Evolutionary conservation across 345 rosid species (phyloP), one percentile per base, ranked within the genome.

Genomic region (Salix dunnii): DNA sequence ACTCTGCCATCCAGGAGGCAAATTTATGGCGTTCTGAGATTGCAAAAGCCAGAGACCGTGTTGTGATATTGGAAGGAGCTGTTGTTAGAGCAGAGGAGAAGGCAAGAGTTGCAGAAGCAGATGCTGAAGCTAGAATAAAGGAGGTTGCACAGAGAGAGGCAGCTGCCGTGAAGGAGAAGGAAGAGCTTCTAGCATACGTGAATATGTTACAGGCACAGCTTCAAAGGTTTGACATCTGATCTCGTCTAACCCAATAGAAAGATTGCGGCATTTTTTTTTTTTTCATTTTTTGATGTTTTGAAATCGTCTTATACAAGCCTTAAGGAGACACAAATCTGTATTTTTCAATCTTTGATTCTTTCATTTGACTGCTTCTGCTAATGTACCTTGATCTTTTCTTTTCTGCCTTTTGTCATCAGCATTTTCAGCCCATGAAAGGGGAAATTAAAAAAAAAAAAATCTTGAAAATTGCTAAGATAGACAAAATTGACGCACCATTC

Each of bases 11-110:
- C 79, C 90, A 90, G 80, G 98, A 96, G 82, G 97, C 97, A 71
- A 93, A 92, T 77, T 76, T 96, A 82, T 96, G 99, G 99, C 97
- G 99, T 75, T 84, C 93, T 68, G 97, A 96, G 88, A 93, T 96
- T 81, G 97, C 85, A 72, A 96, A 94, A 89, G 98, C 99, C 77
- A 89, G 97, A 84, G 99, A 96, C 70, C 94, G 85, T 81, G 97
- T 76, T 31, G 94, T 94, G 55, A 91, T 94, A 83, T 83, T 92
- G 77, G 99, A 96, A 84, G 99, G 91, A 75, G 97, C 97, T 63
- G 94, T 89, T 73, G 84, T 90, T 42, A 84, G 98, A 84, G 97
- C 96, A 30, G 99, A 94, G 83, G 99, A 96, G 87, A 94, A 88
- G 88, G 97, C 78, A 48, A 90, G 97, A 80, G 90, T 93, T 74